Evolutionary conservation across 352 stramenopile genomes (phyloP), one percentile per base, ranked within the genome.

Genomic region (Blastocystis sp.): DNA sequence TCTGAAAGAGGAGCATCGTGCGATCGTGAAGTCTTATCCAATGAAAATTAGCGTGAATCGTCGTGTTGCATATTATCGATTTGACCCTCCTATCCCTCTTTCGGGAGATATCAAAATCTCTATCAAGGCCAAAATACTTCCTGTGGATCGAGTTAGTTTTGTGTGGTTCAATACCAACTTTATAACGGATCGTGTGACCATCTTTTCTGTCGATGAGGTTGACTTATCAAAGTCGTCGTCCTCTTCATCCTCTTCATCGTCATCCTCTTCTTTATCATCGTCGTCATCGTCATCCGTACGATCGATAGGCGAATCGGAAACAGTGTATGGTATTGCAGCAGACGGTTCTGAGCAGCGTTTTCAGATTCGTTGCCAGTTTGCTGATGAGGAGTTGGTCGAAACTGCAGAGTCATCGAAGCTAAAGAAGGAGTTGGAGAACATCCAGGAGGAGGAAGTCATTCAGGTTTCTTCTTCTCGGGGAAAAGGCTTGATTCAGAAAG

Each of bases 91-190:
- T 4, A 13, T 85, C 30, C 26, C 20, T 16, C 34, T 64, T 20
- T 50, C 26, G 0, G 73, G 73, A 9, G 73, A 85, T 30, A 68
- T 85, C 34, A 64, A 65, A 37, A 39, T 85, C 3, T 50, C 39
- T 30, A 39, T 85, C 37, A 59, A 85, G 9, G 7, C 26, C 20
- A 43, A 66, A 9, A 68, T 43, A n/a, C 73, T 85, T 13, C 59
- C 73, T 2, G 39, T 53, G 20, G 73, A 85, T 30, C 53, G 45
- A 20, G 50, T 43, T 43, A 43, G 34, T 43, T 85, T 85, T 41
- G 73, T 85, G 50, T 85, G 73, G 73, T 85, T 85, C 73, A 85
- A 85, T 26, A 68, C 73, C 8, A 37, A 85, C n/a, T 85, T 85
- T 53, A 43, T 85, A 2, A 85, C 73, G 16, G 73, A 85, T 45